These are phyloP conservation scores for Aspergillus olivimuriae DNA, from an alignment of 495 filamentous ascomycete genomes.

Conservation along the genomic window DNA sequence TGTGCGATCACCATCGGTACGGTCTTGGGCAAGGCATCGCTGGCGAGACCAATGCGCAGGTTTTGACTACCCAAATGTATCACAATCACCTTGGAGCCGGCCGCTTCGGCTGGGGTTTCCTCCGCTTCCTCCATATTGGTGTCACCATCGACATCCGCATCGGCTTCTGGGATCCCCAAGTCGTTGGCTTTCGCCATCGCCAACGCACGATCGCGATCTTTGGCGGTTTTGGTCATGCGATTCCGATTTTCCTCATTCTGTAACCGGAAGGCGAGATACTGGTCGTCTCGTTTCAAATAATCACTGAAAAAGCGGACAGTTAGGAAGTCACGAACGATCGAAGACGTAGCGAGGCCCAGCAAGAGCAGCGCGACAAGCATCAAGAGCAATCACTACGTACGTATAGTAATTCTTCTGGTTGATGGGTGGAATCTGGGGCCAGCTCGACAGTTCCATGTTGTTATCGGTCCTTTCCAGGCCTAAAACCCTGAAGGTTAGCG, in stretches of 20 bases:
- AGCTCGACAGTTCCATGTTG: slow-evolving; percentile 88
- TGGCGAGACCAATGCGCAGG: slow-evolving; percentile 82
- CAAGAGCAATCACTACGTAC: slow-evolving; percentile 43
- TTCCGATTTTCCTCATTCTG: slow-evolving; percentile 78
- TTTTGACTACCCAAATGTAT: slow-evolving; percentile 99
- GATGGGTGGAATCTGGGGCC: slow-evolving; percentile 86
- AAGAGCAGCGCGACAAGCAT: neutral
- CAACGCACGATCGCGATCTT: slow-evolving; percentile 78
- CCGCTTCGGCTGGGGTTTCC: slow-evolving; percentile 50
- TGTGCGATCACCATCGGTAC: slow-evolving; percentile 89
- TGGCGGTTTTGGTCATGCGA: slow-evolving; percentile 71
- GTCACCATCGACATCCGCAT: slow-evolving; percentile 53
- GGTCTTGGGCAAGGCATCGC: slow-evolving; percentile 88
- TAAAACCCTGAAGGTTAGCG: slow-evolving; percentile 24
- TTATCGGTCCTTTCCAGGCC: slow-evolving; percentile 95
- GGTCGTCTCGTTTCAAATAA: slow-evolving; percentile 96
- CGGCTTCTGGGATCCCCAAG: slow-evolving; percentile 38
- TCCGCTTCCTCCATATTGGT: slow-evolving; percentile 58
- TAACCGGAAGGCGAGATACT: slow-evolving; percentile 79
- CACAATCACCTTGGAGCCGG: slow-evolving; percentile 87
- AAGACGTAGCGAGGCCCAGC: too few species aligned
- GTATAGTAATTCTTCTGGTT: slow-evolving; percentile 99
- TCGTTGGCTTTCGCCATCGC: slow-evolving; percentile 55
- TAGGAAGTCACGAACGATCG: too few species aligned
- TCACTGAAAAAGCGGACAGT: slow-evolving; percentile 61